Conservation (phyloP, 2,329 filamentous ascomycete genomes). For the Fusarium euwallaceae region DNA sequence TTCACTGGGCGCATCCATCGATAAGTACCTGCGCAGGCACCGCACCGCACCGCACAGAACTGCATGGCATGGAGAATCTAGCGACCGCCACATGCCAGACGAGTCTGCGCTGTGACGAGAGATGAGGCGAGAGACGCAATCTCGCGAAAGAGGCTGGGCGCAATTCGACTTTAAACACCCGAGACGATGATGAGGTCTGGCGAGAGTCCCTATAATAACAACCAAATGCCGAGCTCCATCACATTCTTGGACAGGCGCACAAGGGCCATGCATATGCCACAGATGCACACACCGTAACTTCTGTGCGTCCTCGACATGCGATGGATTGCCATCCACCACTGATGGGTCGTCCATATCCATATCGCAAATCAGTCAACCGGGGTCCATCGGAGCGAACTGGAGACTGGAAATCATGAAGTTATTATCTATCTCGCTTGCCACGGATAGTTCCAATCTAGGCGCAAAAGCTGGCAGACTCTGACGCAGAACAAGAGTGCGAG, state of each 20-base stretch:
- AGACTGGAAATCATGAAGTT: constrained; percentile 28
- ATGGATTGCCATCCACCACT: constrained; percentile 14
- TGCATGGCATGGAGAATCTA: constrained; percentile 32
- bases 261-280: constrained; percentile 18
- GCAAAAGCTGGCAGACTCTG: constrained; percentile 10
- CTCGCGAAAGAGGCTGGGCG: constrained; percentile 18
- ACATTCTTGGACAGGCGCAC: constrained; percentile 35
- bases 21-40: background rate
- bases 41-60: constrained; percentile 13
- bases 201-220: constrained; percentile 5
- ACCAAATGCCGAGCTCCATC: constrained; percentile 28
- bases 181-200: constrained; percentile 8
- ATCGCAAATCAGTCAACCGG: constrained; percentile 35
- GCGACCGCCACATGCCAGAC: constrained; percentile 42
- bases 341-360: constrained; percentile 15
- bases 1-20: constrained; percentile 31
- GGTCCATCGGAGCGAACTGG: constrained; percentile 9
- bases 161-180: constrained; percentile 16
- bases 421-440: constrained; percentile 38
- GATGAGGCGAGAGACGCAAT: constrained; percentile 33
- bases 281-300: constrained; percentile 44
- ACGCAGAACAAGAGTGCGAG: constrained; percentile 14
- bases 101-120: constrained; percentile 31
- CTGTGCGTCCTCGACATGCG: constrained; percentile 33
- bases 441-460: constrained; percentile 20